Evolutionary conservation across 2,329 filamentous ascomycete species (phyloP).

Genomic region (Drechslerella coelobrocha): DNA sequence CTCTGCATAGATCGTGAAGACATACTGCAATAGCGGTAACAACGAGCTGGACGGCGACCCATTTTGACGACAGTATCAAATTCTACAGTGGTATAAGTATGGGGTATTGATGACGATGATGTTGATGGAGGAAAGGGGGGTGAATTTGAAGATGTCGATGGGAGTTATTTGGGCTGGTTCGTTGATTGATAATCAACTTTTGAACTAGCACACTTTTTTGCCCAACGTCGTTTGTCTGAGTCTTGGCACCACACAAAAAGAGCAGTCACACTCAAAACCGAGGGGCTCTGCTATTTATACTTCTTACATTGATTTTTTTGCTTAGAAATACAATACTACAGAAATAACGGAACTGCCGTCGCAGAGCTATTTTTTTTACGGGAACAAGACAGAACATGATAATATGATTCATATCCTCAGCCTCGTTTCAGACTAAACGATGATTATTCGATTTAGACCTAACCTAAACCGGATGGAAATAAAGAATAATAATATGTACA

Average conservation of each 20-base stretch:
- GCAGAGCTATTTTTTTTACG: constrained; percentile 16
- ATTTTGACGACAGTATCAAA: constrained; percentile 79
- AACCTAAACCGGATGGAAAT: constrained; percentile 26
- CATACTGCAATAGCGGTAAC: constrained; percentile 99
- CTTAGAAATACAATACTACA: constrained; percentile 44
- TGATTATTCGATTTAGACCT: constrained; percentile 33
- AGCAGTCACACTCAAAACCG: constrained; percentile 47
- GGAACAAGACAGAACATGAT: constrained; percentile 1
- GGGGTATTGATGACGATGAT: constrained; percentile 37
- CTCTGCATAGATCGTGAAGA: constrained; percentile 13
- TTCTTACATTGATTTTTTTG: constrained; percentile 1
- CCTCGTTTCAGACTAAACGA: constrained; percentile 39
- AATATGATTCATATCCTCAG: constrained; percentile 37
- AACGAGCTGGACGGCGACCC: constrained; percentile 98
- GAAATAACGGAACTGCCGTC: constrained; percentile 34
- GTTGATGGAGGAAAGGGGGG: constrained; percentile 27
- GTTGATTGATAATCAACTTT: constrained; percentile 50
- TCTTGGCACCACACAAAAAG: constrained; percentile 49
- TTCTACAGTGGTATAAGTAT: constrained; percentile 57
- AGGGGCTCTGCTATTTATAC: constrained; percentile 37
- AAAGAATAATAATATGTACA: constrained; percentile 44
- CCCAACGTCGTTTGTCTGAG: constrained; percentile 7
- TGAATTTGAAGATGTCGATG: constrained; percentile 32
- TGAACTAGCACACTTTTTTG: constrained; percentile 17
- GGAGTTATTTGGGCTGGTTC: constrained; percentile 20